Evolutionary conservation across 108 stramenopile genomes (phyloP).

Genomic region (Aurantiochytrium sp.): DNA sequence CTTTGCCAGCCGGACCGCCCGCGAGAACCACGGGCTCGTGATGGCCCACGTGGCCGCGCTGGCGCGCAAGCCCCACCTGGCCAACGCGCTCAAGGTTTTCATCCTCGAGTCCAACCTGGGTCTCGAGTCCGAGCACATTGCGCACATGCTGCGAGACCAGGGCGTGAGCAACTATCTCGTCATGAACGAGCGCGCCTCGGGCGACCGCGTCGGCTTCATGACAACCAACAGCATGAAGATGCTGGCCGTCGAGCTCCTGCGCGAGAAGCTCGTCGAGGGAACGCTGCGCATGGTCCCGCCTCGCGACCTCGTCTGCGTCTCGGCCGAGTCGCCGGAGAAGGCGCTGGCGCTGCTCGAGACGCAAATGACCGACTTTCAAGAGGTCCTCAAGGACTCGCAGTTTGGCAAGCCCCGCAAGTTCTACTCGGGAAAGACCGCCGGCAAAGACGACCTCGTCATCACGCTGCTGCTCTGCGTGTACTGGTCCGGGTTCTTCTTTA

Average conservation of each 20-base stretch:
- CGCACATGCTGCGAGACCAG: neutral
- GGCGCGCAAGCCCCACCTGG: neutral
- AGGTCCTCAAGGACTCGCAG: neutral
- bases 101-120: neutral
- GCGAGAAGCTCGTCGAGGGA: neutral
- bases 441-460: constrained; percentile 8
- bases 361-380: neutral
- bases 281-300: neutral
- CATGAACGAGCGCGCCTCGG: neutral
- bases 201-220: neutral
- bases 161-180: neutral
- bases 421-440: neutral
- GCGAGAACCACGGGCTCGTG: neutral
- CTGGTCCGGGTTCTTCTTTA: neutral
- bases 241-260: neutral
- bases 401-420: neutral
- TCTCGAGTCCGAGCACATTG: neutral
- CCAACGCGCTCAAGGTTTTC: neutral
- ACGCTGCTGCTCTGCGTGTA: neutral
- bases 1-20: neutral
- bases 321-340: neutral
- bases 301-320: neutral
- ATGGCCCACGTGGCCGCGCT: neutral
- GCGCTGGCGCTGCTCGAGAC: neutral
- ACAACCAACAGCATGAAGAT: neutral